These are phyloP conservation scores for Leccinum variicolor DNA, from an alignment of 768 basidiomycete species.

Conservation along the genomic window DNA sequence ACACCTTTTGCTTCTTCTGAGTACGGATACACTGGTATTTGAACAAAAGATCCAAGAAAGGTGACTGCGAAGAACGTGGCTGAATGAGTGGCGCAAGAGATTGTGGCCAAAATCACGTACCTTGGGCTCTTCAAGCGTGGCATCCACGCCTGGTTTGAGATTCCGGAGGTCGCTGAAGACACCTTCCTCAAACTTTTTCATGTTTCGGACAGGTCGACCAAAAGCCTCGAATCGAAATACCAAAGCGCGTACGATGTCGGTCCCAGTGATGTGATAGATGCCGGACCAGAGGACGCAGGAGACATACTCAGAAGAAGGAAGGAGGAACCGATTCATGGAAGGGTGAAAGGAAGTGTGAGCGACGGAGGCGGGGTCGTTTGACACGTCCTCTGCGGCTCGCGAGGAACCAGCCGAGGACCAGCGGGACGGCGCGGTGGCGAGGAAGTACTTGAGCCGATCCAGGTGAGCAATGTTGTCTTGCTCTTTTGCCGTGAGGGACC, in stretches of 20 bases:
- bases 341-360: slow-evolving; percentile 61
- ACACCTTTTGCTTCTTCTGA: slow-evolving; percentile 99
- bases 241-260: slow-evolving; percentile 92
- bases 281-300: slow-evolving; percentile 92
- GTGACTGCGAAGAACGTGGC: slow-evolving; percentile 51
- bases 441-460: slow-evolving; percentile 84
- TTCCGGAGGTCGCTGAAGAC: slow-evolving; percentile 93
- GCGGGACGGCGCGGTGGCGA: slow-evolving; percentile 77
- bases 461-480: slow-evolving; percentile 71
- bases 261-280: slow-evolving; percentile 92
- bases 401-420: slow-evolving; percentile 50
- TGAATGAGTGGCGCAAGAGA: not conserved
- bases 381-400: slow-evolving; percentile 15
- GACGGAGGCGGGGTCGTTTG: slow-evolving; percentile 22
- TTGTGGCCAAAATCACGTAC: slow-evolving; percentile 38
- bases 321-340: slow-evolving; percentile 78
- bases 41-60: slow-evolving; percentile 91
- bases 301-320: slow-evolving; percentile 86
- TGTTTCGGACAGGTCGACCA: slow-evolving; percentile 83
- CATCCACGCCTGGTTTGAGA: slow-evolving; percentile 90
- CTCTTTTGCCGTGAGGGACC: slow-evolving; percentile 62
- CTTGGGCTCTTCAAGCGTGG: slow-evolving; percentile 95
- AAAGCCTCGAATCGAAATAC: slow-evolving; percentile 95
- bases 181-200: slow-evolving; percentile 98
- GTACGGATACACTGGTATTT: slow-evolving; percentile 97